Conservation (phyloP, 495 filamentous ascomycete species). For the Trichocladium antarcticum region DNA sequence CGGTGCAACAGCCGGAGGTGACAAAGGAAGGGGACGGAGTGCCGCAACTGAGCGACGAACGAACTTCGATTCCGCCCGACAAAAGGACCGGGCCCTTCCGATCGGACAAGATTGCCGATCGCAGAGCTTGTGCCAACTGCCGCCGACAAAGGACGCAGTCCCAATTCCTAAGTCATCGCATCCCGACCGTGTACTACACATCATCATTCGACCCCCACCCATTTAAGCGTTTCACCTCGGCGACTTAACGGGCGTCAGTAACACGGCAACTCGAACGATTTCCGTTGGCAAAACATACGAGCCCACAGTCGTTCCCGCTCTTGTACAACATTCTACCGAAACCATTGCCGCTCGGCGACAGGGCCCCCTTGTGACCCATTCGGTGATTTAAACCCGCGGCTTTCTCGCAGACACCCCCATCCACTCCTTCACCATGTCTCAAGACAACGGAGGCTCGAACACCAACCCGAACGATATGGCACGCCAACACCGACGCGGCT, state of each 20-base stretch:
- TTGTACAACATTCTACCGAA: background rate
- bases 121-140: background rate
- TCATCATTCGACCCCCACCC: conserved; percentile 21
- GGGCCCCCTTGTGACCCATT: conserved; percentile 1
- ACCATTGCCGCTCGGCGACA: background rate
- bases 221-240: conserved; percentile 21
- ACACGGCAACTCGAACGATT: conserved; percentile 20
- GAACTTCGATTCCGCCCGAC: background rate
- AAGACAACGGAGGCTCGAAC: conserved; percentile 27
- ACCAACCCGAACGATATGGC: conserved; percentile 26
- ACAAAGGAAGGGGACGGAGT: background rate
- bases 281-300: conserved; percentile 23
- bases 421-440: conserved; percentile 31
- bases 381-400: conserved; percentile 6
- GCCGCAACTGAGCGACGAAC: background rate
- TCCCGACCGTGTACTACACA: conserved; percentile 1
- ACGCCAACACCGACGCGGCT: conserved; percentile 41
- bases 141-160: conserved; percentile 9
- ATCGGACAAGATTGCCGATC: conserved; percentile 21
- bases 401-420: background rate
- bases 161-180: background rate
- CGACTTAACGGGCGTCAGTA: conserved; percentile 5
- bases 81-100: too few species aligned
- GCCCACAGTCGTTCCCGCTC: background rate
- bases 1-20: background rate